These are phyloP conservation scores for Naganishia liquefaciens DNA, from an alignment of 1,284 basidiomycete genomes.

Conservation along the genomic window DNA sequence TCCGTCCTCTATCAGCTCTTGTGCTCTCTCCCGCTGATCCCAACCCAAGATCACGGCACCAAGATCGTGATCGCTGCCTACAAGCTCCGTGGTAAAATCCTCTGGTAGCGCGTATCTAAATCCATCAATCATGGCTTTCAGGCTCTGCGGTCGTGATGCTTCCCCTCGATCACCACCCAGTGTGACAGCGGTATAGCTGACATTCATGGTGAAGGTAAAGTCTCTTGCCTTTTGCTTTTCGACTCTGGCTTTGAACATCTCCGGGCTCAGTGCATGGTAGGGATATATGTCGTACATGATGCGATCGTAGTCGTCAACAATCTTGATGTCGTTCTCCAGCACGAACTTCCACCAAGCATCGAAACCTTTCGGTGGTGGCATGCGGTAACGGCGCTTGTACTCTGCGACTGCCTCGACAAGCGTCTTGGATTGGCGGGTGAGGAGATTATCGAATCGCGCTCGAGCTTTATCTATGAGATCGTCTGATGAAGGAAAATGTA, in stretches of 20 bases:
- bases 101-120: slow-evolving; percentile 45
- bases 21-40: slow-evolving; percentile 52
- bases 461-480: slow-evolving; percentile 53
- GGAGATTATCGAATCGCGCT: slow-evolving; percentile 42
- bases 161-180: slow-evolving; percentile 41
- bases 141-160: slow-evolving; percentile 42
- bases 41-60: slow-evolving; percentile 51
- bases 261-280: slow-evolving; percentile 49
- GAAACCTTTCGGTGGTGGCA: slow-evolving; percentile 55
- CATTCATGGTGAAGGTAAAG: slow-evolving; percentile 48
- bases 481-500: slow-evolving; percentile 8
- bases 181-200: slow-evolving; percentile 37
- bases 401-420: slow-evolving; percentile 61
- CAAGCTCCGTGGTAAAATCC: slow-evolving; percentile 45
- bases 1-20: slow-evolving; percentile 49
- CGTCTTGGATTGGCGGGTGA: slow-evolving; percentile 58
- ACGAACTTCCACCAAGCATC: slow-evolving; percentile 63
- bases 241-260: slow-evolving; percentile 42
- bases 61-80: slow-evolving; percentile 53
- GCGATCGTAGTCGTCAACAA: slow-evolving; percentile 70
- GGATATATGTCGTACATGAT: slow-evolving; percentile 50
- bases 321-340: slow-evolving; percentile 66
- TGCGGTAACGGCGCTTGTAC: slow-evolving; percentile 60
- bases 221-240: slow-evolving; percentile 26
- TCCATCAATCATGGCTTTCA: slow-evolving; percentile 44